phyloP scores from a whole-genome alignment of 345 rosid species.

The Lepidium africanum region DNA sequence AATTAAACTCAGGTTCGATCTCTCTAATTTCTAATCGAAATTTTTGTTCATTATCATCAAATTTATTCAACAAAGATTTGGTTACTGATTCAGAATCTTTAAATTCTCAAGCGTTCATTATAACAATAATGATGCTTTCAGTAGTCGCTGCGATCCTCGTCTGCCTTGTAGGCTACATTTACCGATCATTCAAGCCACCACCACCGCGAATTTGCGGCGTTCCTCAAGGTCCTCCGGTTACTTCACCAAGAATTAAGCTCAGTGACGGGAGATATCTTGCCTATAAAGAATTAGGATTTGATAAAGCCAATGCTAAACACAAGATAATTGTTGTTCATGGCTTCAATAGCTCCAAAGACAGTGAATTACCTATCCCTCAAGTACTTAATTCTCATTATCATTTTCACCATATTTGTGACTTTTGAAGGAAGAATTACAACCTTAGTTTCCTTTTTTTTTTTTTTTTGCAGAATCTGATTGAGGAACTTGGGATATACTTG shows the following conservation, averaged over 20 bases:
- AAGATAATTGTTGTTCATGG: conserved; percentile 66
- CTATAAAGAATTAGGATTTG: conserved; percentile 63
- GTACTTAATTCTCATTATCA: conserved; percentile 24
- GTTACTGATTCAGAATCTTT: neutral
- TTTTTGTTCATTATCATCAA: neutral
- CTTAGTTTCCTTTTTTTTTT: neutral
- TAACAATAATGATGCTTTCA: conserved; percentile 42
- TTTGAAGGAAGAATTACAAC: neutral
- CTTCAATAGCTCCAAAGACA: conserved; percentile 54
- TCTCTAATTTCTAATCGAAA: neutral
- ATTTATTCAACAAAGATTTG: neutral
- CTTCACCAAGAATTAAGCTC: conserved; percentile 66
- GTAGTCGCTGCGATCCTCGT: conserved; percentile 38
- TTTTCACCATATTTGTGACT: neutral
- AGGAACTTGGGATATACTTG: conserved; percentile 54
- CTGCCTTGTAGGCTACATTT: conserved; percentile 49
- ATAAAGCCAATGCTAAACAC: conserved; percentile 48
- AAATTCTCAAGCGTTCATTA: neutral
- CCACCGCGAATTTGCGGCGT: conserved; percentile 69
- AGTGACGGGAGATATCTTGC: conserved; percentile 76
- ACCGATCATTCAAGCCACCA: conserved; percentile 53
- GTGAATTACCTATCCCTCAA: conserved; percentile 41
- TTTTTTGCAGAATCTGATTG: conserved; percentile 50
- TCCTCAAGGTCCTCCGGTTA: conserved; percentile 55
- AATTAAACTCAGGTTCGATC: neutral